Percentiles rank a stretch among this genome's conserved stretches.
Evolutionary conservation across 108 stramenopile genomes (phyloP).

Genomic region (Nannochloropsis oceanica): DNA sequence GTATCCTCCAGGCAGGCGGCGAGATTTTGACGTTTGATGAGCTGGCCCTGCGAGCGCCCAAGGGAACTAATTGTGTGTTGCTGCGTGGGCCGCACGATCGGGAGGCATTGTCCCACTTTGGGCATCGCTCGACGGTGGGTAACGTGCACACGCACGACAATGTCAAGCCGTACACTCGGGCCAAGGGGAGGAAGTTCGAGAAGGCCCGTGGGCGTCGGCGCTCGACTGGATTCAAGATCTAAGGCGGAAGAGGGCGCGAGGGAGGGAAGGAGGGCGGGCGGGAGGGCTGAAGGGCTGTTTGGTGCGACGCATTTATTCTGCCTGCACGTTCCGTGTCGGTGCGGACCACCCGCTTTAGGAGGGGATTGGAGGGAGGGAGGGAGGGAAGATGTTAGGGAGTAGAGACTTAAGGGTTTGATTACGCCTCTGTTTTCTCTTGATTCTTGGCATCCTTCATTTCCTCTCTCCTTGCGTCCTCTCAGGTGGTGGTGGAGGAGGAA

Average conservation of each 20-base stretch:
- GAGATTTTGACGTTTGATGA: constrained; percentile 99
- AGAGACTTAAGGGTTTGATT: too few relatives aligned
- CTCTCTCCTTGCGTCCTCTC: too few relatives aligned
- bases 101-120: constrained; percentile 88
- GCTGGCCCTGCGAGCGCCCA: constrained; percentile 87
- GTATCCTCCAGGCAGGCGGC: constrained; percentile 92
- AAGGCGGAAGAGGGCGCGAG: constrained; percentile 12
- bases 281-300: too few relatives aligned
- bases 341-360: too few relatives aligned
- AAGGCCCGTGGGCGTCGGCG: constrained; percentile 96
- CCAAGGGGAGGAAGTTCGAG: constrained; percentile 99
- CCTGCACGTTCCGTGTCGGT: too few relatives aligned
- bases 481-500: too few relatives aligned
- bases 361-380: too few relatives aligned
- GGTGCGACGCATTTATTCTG: too few relatives aligned
- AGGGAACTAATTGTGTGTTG: constrained; percentile 87
- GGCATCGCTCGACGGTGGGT: constrained; percentile 52
- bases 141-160: constrained; percentile 43
- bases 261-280: background rate
- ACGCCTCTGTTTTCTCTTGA: too few relatives aligned
- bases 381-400: too few relatives aligned
- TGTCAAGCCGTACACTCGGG: constrained; percentile 92
- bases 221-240: constrained; percentile 93
- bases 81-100: constrained; percentile 95
- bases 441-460: too few relatives aligned